These are phyloP conservation scores for Malassezia slooffiae DNA, from an alignment of 1,284 basidiomycete genomes.

Conservation along the genomic window DNA sequence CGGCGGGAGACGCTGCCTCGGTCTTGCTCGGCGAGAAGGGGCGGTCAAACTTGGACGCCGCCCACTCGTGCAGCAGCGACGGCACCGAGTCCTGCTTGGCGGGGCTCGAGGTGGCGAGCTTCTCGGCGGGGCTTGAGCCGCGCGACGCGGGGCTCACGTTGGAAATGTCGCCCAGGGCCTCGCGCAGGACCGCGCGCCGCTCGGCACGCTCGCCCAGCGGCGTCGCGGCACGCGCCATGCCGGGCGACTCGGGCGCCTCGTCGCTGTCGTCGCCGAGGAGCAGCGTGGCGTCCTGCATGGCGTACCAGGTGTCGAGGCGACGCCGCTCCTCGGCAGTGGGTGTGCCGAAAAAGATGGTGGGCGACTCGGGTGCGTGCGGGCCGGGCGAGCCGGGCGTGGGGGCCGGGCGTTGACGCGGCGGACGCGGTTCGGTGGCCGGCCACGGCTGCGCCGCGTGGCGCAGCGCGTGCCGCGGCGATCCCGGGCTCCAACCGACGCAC, in stretches of 20 bases:
- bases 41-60: conserved; percentile 1
- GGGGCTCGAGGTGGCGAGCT: no score
- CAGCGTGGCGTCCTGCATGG: no score
- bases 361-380: neutral
- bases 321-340: conserved; percentile 1
- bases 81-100: conserved; percentile 6
- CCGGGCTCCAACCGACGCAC: neutral
- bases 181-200: conserved; percentile 1
- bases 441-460: neutral
- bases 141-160: neutral
- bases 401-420: no score
- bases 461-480: neutral
- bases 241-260: conserved; percentile 1
- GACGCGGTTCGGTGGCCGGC: no score
- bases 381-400: no score
- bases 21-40: neutral
- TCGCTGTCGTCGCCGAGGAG: neutral
- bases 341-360: conserved; percentile 7
- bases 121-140: neutral
- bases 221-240: conserved; percentile 5
- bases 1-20: neutral
- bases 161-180: conserved; percentile 12
- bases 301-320: neutral
- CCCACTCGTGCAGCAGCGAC: conserved; percentile 11
- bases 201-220: neutral